Evolutionary conservation across 768 basidiomycete species (phyloP), one percentile per base, ranked within the genome.

Genomic region (Leccinum uliginosum): DNA sequence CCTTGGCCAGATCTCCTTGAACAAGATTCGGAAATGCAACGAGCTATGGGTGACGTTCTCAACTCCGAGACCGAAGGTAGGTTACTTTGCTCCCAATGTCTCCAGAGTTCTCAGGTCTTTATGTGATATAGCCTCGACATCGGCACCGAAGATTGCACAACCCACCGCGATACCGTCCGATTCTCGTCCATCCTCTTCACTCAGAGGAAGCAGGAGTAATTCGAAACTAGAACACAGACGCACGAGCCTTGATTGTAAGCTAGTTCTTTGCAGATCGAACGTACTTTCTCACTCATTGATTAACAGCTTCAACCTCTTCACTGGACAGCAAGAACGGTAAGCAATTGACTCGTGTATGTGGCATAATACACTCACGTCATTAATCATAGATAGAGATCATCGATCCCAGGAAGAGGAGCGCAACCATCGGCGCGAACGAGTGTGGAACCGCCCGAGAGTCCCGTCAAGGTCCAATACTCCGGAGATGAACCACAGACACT

Each of bases 1-100:
- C 32, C 29, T 38, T 30, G 6, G 12, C 46, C 57, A 89, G 86
- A 89, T 72, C 74, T 88, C 15, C 68, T 89, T 55, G 85, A 87
- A 21, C 78, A 81, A 54, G 84, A 89, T 62, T 85, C 86, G 3
- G 85, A 85, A 62, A 89, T 89, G 87, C 84, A 83, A 53, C 78
- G 80, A 52, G 82, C 76, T 10, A 80, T 89, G 64, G 76, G 80
- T 27, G 81, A 75, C 21, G 64, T 83, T 56, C 80, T 83, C 53
- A 83, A 78, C 62, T 82, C 75, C 59, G 83, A 81, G 35, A 76
- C 68, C 35, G 76, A 76, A 65, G 66, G 66, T 67, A 59, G 56
- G 17, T 53, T 46, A 0, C 32, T 50, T 32, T 52, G 5, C 17
- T n/a, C 27, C 44, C n/a, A 21, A 43, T 14, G n/a, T 15, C 17